Conservation (phyloP, 352 stramenopile genomes). For the Phytophthora brassicae region DNA sequence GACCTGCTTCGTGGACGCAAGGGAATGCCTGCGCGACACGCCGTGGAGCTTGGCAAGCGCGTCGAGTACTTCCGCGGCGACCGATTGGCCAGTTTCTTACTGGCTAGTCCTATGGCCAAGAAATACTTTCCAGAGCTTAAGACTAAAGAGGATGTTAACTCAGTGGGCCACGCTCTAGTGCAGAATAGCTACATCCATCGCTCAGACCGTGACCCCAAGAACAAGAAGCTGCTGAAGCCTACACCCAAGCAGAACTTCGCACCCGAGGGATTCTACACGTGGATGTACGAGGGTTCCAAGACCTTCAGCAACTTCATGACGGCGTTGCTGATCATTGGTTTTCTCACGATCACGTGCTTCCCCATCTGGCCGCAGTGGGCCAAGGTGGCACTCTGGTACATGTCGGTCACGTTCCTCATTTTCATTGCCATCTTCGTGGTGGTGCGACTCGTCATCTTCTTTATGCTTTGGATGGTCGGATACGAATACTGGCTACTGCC, state of each 20-base stretch:
- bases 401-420: slow-evolving; percentile 98
- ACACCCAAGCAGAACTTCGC: slow-evolving; percentile 91
- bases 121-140: slow-evolving; percentile 85
- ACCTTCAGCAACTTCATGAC: slow-evolving; percentile 98
- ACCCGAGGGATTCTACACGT: slow-evolving; percentile 97
- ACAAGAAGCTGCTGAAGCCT: slow-evolving; percentile 86
- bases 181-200: slow-evolving; percentile 86
- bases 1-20: slow-evolving; percentile 83
- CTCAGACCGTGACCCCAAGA: slow-evolving; percentile 84
- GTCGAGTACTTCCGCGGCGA: slow-evolving; percentile 92
- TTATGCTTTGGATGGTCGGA: slow-evolving; percentile 94
- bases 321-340: slow-evolving; percentile 95
- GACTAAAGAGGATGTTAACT: slow-evolving; percentile 77
- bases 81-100: slow-evolving; percentile 82
- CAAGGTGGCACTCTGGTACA: slow-evolving; percentile 98
- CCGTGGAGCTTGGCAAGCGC: slow-evolving; percentile 90
- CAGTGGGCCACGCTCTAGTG: slow-evolving; percentile 73
- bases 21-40: slow-evolving; percentile 87
- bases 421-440: slow-evolving; percentile 98
- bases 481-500: slow-evolving; percentile 99
- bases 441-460: slow-evolving; percentile 94
- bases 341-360: slow-evolving; percentile 98
- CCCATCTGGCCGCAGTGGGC: slow-evolving; percentile 99
- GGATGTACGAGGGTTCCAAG: slow-evolving; percentile 99
- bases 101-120: slow-evolving; percentile 73